Evolutionary conservation across 2,329 filamentous ascomycete species (phyloP).

Genomic region (Scedosporium boydii): DNA sequence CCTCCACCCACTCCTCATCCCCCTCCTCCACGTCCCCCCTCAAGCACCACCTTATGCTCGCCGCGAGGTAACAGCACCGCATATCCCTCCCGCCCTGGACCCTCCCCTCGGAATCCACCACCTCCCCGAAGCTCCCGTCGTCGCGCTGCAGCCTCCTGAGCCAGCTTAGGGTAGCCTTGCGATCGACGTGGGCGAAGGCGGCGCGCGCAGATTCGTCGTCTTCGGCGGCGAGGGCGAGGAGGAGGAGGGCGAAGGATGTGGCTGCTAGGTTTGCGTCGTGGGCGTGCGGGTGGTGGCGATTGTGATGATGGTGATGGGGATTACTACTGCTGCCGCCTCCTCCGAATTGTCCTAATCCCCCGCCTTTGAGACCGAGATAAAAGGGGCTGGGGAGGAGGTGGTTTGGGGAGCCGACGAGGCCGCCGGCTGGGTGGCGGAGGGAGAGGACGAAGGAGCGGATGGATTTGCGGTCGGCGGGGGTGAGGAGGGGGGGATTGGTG

Average conservation of each 20-base stretch:
- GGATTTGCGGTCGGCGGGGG: conserved; percentile 29
- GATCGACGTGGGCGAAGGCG: conserved; percentile 55
- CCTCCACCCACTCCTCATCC: conserved; percentile 47
- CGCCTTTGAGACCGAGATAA: conserved; percentile 12
- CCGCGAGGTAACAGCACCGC: conserved; percentile 79
- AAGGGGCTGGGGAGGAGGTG: conserved; percentile 35
- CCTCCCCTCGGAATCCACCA: conserved; percentile 46
- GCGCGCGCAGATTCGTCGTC: conserved; percentile 24
- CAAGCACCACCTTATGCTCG: conserved; percentile 74
- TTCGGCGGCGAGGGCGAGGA: conserved; percentile 51
- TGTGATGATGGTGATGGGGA: neutral
- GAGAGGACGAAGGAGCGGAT: conserved; percentile 71
- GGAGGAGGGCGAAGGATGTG: conserved; percentile 78
- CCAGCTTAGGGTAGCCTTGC: conserved; percentile 62
- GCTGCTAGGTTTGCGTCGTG: conserved; percentile 63
- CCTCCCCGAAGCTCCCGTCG: conserved; percentile 89
- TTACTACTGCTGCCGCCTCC: too few species aligned
- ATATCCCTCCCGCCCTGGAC: conserved; percentile 76
- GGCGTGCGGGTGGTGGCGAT: neutral
- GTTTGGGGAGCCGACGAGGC: conserved; percentile 79
- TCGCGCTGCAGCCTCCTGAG: conserved; percentile 63
- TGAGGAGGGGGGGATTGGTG: conserved; percentile 34
- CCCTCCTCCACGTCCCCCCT: conserved; percentile 46
- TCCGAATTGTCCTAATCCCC: too few species aligned
- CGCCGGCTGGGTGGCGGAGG: conserved; percentile 77